Base-by-base conservation (phyloP, 345 rosid species). In the Microthlaspi erraticum region DNA sequence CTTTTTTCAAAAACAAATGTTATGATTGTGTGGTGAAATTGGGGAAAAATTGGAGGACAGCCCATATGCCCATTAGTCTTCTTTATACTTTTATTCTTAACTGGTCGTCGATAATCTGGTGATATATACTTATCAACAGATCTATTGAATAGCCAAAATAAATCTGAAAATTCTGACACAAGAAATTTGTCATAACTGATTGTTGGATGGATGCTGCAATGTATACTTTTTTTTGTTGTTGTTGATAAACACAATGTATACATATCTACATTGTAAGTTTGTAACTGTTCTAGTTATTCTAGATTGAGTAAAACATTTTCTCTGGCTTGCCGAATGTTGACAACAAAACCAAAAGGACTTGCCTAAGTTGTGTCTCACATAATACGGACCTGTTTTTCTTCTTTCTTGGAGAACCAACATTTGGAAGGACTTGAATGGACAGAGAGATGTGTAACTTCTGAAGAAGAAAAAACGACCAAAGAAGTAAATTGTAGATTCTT, bases 1-100 rank as follows among this genome's bases (percentile, higher is more conserved):
- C 16, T 50, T 36, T 36, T 45, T n/a, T 10, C 3, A 4, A 46
- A 43, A 42, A 43, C 46, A 63, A 76, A 69, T 16, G 66, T 70
- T 76, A 76, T 69, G 42, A 70, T 76, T 62, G 54, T 55, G 44
- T 33, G 37, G 55, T 36, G 55, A 73, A 67, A 42, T 19, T 66
- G 5, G 44, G 10, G n/a, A 8, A 19, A 49, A 31, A 31, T 54
- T 76, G 79, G 79, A 50, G 33, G 66, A 56, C 79, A 69, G 60
- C 65, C 60, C 60, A 68, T 13, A 36, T 68, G 20, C 42, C 36
- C 49, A 50, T 18, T 41, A 17, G 38, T 32, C n/a, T 14, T 13
- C 44, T 34, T 7, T 56, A 44, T 3, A 42, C 19, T 64, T 18
- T 23, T n/a, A 7, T 32, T 10, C 60, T 33, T 38, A 43, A 8